These are phyloP conservation scores for Conticribra weissflogii DNA, from an alignment of 108 stramenopile species.

Conservation along the genomic window DNA sequence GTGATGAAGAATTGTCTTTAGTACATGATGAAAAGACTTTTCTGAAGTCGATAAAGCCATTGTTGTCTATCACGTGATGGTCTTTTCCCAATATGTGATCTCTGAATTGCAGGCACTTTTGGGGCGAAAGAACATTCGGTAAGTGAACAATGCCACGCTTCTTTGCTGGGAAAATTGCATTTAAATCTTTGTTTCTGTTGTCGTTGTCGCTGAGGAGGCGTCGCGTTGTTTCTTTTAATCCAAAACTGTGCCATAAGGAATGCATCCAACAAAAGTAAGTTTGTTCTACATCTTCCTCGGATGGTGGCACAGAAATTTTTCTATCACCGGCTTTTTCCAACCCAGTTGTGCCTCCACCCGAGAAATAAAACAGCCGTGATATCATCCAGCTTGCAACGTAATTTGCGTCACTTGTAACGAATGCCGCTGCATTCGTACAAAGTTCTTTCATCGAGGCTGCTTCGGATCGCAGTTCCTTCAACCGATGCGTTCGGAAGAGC, in stretches of 20 bases:
- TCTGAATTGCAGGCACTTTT: slow-evolving; percentile 18
- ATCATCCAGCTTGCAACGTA: slow-evolving; percentile 49
- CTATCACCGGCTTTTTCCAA: slow-evolving; percentile 13
- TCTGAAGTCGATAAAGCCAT: slow-evolving; percentile 54
- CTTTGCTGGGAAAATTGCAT: neutral
- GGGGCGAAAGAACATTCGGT: slow-evolving; percentile 12
- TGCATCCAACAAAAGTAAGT: slow-evolving; percentile 45
- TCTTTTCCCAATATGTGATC: slow-evolving; percentile 25
- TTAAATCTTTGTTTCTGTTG: neutral
- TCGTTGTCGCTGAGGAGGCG: slow-evolving; percentile 17
- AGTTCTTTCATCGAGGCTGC: slow-evolving; percentile 49
- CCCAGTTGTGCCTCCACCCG: slow-evolving; percentile 83
- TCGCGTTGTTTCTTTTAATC: slow-evolving; percentile 48
- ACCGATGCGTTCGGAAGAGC: slow-evolving; percentile 75
- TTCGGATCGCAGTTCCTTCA: slow-evolving; percentile 69
- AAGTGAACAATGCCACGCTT: neutral
- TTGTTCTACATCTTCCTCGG: slow-evolving; percentile 16
- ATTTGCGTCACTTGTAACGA: slow-evolving; percentile 14
- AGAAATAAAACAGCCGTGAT: slow-evolving; percentile 69
- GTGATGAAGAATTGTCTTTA: neutral
- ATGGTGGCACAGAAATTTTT: neutral
- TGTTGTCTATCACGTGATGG: slow-evolving; percentile 41
- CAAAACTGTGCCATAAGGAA: slow-evolving; percentile 71
- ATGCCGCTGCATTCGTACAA: neutral
- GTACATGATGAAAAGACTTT: slow-evolving; percentile 23